Evolutionary conservation across 257 asterid genomes (phyloP).

Genomic region (Gynochthodes officinalis): DNA sequence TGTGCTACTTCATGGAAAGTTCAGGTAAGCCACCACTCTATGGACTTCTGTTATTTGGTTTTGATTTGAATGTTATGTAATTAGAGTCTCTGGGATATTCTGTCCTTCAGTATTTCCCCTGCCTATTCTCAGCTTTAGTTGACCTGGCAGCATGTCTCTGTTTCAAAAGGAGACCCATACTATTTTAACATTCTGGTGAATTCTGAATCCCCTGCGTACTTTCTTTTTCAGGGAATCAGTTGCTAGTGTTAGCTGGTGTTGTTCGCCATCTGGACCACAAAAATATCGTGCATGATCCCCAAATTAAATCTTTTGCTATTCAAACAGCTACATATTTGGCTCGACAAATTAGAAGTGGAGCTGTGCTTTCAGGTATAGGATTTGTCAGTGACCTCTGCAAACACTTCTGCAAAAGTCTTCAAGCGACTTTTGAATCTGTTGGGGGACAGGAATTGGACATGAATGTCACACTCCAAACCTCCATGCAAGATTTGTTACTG

Average conservation of each 20-base stretch:
- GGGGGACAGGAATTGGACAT: slow-evolving; percentile 60
- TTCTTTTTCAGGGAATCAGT: slow-evolving; percentile 57
- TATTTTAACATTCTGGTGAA: background rate
- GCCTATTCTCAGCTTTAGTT: slow-evolving; percentile 2
- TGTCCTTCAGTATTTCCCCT: background rate
- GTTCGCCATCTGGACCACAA: slow-evolving; percentile 96
- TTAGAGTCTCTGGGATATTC: background rate
- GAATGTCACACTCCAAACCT: slow-evolving; percentile 63
- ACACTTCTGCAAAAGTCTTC: slow-evolving; percentile 90
- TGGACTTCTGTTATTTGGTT: slow-evolving; percentile 12
- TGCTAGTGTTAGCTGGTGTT: slow-evolving; percentile 66
- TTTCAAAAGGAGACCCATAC: background rate
- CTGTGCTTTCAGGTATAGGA: slow-evolving; percentile 73
- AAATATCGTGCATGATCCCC: slow-evolving; percentile 73
- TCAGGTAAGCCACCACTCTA: slow-evolving; percentile 49
- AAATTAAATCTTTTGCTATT: slow-evolving; percentile 62
- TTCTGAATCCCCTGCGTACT: background rate
- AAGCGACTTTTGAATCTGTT: slow-evolving; percentile 70
- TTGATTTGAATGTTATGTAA: background rate
- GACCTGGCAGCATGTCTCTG: background rate
- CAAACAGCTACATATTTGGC: slow-evolving; percentile 82
- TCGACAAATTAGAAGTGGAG: slow-evolving; percentile 62
- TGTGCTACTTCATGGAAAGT: slow-evolving; percentile 71
- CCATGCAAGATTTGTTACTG: slow-evolving; percentile 74
- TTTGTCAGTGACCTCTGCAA: slow-evolving; percentile 86